phyloP scores from a whole-genome alignment of 257 asterid genomes.

The Thymus mandschuricus region DNA sequence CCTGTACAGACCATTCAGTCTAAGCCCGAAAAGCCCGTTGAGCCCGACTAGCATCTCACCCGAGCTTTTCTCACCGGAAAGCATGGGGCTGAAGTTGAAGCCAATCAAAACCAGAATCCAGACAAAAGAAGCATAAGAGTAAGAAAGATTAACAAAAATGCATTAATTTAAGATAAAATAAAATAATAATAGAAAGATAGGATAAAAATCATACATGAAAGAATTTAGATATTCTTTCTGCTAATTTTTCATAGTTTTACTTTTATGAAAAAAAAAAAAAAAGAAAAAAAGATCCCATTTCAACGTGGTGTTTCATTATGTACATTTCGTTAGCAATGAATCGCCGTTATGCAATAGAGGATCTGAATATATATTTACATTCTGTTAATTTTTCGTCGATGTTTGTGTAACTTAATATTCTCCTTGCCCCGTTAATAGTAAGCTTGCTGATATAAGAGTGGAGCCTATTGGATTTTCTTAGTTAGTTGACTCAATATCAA shows the following conservation, averaged over 20 bases:
- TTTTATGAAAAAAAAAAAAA: neutral
- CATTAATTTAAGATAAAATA: slow-evolving; percentile 13
- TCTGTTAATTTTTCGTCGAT: too few relatives aligned
- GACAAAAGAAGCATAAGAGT: slow-evolving; percentile 39
- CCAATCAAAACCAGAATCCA: slow-evolving; percentile 60
- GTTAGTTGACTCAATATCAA: too few relatives aligned
- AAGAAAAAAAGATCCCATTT: neutral
- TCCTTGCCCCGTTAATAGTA: too few relatives aligned
- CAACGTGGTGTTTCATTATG: neutral
- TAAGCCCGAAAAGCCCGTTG: slow-evolving; percentile 65
- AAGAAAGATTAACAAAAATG: slow-evolving; percentile 28
- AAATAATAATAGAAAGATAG: slow-evolving; percentile 11
- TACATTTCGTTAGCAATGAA: neutral
- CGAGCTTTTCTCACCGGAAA: slow-evolving; percentile 68
- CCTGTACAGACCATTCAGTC: slow-evolving; percentile 45
- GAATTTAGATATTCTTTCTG: neutral
- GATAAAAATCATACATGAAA: slow-evolving; percentile 10
- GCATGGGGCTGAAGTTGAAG: slow-evolving; percentile 66
- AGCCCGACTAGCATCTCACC: slow-evolving; percentile 60
- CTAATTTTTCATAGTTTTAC: neutral
- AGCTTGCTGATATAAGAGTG: too few relatives aligned
- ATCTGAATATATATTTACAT: slow-evolving; percentile 13
- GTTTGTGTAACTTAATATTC: too few relatives aligned
- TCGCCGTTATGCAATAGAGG: neutral
- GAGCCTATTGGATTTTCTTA: too few relatives aligned